Evolutionary conservation across 176 grass and related monocot genomes (phyloP).

Genomic region (Hordeum vulgare): DNA sequence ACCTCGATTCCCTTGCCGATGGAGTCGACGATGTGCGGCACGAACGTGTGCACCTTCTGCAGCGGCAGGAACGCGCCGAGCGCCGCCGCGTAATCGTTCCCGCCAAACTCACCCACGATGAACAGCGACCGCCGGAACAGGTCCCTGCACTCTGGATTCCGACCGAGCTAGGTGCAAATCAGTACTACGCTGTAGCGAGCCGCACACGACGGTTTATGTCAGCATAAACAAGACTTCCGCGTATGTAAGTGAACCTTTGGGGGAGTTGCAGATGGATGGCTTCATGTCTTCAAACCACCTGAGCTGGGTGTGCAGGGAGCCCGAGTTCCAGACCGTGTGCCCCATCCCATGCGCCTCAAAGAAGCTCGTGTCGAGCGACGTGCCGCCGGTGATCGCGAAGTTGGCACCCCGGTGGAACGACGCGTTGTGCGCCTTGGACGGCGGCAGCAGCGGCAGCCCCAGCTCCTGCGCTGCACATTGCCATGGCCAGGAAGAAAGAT

Average conservation of each 20-base stretch:
- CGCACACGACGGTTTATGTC: neutral
- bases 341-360: conserved; percentile 29
- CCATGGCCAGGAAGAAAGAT: neutral
- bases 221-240: no score
- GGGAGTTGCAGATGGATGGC: conserved; percentile 52
- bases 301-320: conserved; percentile 45
- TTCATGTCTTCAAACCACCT: conserved; percentile 40
- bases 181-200: neutral
- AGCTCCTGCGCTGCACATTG: conserved; percentile 34
- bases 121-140: conserved; percentile 75
- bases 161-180: neutral
- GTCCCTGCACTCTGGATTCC: conserved; percentile 41
- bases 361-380: conserved; percentile 35
- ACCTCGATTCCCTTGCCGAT: conserved; percentile 46
- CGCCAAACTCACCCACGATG: conserved; percentile 89
- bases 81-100: conserved; percentile 80
- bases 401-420: conserved; percentile 33
- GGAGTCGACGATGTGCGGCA: conserved; percentile 59
- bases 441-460: conserved; percentile 30
- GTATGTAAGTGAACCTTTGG: conserved; percentile 25
- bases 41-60: conserved; percentile 32
- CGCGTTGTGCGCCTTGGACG: conserved; percentile 30
- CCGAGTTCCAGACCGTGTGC: conserved; percentile 12
- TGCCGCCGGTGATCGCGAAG: conserved; percentile 56
- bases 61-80: conserved; percentile 62